A percentile compares a stretch with the other conserved stretches of the same genome.
phyloP scores from a whole-genome alignment of 306 rosid species.

The Calophaca sinica region DNA sequence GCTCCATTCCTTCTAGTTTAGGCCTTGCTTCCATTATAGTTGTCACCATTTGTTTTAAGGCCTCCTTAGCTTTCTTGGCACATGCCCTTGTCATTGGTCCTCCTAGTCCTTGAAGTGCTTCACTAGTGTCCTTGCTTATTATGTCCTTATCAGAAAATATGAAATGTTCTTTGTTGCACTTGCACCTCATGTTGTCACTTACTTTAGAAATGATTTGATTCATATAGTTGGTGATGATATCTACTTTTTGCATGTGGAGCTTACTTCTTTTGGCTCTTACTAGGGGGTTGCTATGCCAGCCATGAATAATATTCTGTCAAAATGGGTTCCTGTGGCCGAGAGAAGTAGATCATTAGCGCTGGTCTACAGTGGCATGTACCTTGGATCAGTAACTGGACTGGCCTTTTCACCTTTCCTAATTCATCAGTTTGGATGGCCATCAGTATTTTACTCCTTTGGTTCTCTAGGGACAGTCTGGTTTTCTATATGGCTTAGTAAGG shows the following conservation, averaged over 20 bases:
- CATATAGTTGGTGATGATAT: conserved; percentile 7
- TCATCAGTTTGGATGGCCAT: conserved; percentile 97
- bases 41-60: too few relatives aligned
- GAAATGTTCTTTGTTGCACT: conserved; percentile 35
- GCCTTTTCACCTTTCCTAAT: conserved; percentile 94
- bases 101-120: too few relatives aligned
- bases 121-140: too few relatives aligned
- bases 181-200: conserved; percentile 25
- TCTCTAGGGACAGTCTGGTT: conserved; percentile 96
- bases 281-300: conserved; percentile 99
- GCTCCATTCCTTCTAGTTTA: too few relatives aligned
- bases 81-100: too few relatives aligned
- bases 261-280: conserved; percentile 45
- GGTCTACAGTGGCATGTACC: conserved; percentile 99
- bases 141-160: too few relatives aligned
- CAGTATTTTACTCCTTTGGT: conserved; percentile 96
- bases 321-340: conserved; percentile 98
- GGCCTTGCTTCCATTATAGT: too few relatives aligned
- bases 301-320: conserved; percentile 95
- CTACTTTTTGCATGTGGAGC: background rate
- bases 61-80: too few relatives aligned
- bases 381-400: conserved; percentile 96
- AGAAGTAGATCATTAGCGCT: conserved; percentile 93
- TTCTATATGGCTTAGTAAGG: conserved; percentile 82
- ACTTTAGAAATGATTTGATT: conserved; percentile 39